Base-by-base conservation (phyloP, 75 land plant species). In the Isoetes taiwanensis region DNA sequence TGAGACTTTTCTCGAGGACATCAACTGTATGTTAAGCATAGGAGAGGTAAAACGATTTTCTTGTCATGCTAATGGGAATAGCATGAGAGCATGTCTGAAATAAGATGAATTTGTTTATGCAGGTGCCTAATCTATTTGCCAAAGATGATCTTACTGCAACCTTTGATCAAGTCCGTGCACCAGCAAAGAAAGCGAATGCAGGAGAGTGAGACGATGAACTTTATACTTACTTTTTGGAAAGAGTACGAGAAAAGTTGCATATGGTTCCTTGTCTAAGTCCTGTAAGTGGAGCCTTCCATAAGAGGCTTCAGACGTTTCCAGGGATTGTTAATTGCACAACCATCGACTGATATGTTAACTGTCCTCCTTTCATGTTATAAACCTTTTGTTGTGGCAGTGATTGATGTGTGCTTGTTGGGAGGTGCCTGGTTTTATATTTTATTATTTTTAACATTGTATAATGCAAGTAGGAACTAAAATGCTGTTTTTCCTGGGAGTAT, bases 1-100 rank as follows among this genome's bases (percentile, higher is more conserved):
- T 4, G 70, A 67, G 34, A 67, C 70, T 34, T 67, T 67, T 33
- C 63, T 67, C 33, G 70, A 67, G 30, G 70, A 67, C 25, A 67
- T 67, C 24, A 67, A 67, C 56, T 59, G 60, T 32, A 67, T 67
- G 2, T 31, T 67, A 24, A 67, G 70, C 29, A 43, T 63, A 5
- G 70, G 70, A 52, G 70, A 67, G 64, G 70, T 67, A 42, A 32
- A 16, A n/a, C n/a, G n/a, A n/a, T 16, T 58, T 14, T 58, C 10
- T 4, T 17, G 31, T 11, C 10, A 12, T 48, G 19, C 9, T 48
- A 12, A 48, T 12, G 19, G 16, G 10, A 12, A 19, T 48, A 19
- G 19, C n/a, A n/a, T n/a, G n/a, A n/a, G n/a, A n/a, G n/a, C n/a
- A n/a, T n/a, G n/a, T n/a, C n/a, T n/a, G n/a, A n/a, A n/a, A n/a